Base-by-base conservation (phyloP, 1,284 basidiomycete genomes). In the Ganoderma boninense region DNA sequence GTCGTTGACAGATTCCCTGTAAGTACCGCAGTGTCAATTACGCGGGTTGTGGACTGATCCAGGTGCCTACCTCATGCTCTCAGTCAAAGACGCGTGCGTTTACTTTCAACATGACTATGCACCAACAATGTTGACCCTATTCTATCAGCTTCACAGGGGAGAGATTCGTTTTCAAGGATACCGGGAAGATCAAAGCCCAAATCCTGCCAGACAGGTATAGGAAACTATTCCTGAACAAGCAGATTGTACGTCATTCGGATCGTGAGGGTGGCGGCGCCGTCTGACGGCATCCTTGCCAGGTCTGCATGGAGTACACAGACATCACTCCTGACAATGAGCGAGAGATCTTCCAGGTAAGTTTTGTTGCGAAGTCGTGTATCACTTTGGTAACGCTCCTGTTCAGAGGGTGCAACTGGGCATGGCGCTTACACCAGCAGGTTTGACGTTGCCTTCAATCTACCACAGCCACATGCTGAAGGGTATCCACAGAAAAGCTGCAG, bases 331-430 rank as follows among this genome's bases (percentile, higher is more conserved):
- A 81, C 3, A 86, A 89, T 46, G 91, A 93, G 72, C 84, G 92
- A 43, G 92, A 94, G 74, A 92, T 94, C n/a, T 94, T 94, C 81
- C 89, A 92, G 80, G 90, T 89, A 70, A 60, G 82, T 62, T 26
- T 13, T 4, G 11, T 35, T 43, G 23, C 11, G 29, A 40, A 32
- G 5, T 29, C 10, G 3, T 63, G 43, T 44, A 60, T 1, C 32
- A 3, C 44, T 49, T 13, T 66, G 18, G 11, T 73, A 46, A 42
- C 26, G 57, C 20, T 35, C 64, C 44, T 20, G 11, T 35, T 5
- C 73, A 92, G 90, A 85, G 92, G 57, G 92, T 94, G 4, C 92
- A 94, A 80, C 82, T 94, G 2, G 92, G 92, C 1, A 89, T 94
- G 85, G 91, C 92, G 0, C 83, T 94, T n/a, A 93, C 91, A 0